Evolutionary conservation across 2,329 filamentous ascomycete species (phyloP), one percentile per base, ranked within the genome.

Genomic region (Pseudogymnoascus sp.): DNA sequence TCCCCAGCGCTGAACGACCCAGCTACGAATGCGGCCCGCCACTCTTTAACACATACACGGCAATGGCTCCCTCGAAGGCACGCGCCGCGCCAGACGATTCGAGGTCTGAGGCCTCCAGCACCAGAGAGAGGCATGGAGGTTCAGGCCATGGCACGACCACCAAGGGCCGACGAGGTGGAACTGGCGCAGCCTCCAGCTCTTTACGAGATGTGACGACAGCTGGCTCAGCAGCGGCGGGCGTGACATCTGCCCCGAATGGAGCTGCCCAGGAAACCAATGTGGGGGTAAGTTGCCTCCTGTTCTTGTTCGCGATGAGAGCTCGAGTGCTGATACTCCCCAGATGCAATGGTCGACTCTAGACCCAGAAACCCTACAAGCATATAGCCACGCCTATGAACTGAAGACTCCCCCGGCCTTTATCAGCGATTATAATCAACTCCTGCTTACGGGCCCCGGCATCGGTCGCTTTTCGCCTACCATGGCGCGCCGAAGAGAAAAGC

Each of bases 401-500:
- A 82, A 84, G 71, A 60, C 56, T 38, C 88, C 90, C 11, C 84
- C 87, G 38, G 83, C 88, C 64, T 93, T 91, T 76, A 82, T 79
- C 63, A 84, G 80, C 69, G 80, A 83, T 46, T 87, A 85, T 74
- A 83, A 85, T 70, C 80, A 85, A 69, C 82, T 82, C 74, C 79
- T 88, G 11, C 78, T 89, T 44, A 82, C 83, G 6, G 79, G 82
- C 76, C 79, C 85, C 69, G 82, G 85, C 73, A 86, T 93, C 68
- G 90, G 89, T 35, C 77, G 83, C 65, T 83, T 87, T 75, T 91
- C 88, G 15, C 89, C 90, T 5, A 92, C 89, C 23, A 91, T 92
- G 85, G 84, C 86, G 46, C 79, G 88, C 64, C 82, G 81, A 68
- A 85, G 83, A 67, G 79, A 85, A 56, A 81, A 86, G 70, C 79